phyloP scores from a whole-genome alignment of 768 basidiomycete species.

The Leucocoprinus leucothites region DNA sequence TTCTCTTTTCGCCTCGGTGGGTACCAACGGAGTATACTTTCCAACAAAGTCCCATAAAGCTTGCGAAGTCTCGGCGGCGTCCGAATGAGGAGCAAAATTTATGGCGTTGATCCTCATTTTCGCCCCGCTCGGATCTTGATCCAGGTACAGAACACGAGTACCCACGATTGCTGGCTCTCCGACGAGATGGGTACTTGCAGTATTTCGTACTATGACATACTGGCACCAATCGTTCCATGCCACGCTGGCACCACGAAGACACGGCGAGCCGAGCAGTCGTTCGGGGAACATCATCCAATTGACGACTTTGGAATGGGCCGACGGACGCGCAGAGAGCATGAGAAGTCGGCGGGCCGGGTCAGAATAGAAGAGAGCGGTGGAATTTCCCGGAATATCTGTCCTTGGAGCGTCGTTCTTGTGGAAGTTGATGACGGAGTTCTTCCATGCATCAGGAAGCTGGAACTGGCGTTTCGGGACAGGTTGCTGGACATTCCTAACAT shows the following conservation, averaged over 20 bases:
- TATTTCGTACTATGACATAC: slow-evolving; percentile 43
- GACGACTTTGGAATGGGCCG: slow-evolving; percentile 28
- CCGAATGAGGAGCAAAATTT: slow-evolving; percentile 43
- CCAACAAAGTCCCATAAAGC: slow-evolving; percentile 41
- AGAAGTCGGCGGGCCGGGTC: slow-evolving; percentile 51
- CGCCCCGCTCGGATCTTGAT: slow-evolving; percentile 29
- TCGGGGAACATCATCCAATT: slow-evolving; percentile 57
- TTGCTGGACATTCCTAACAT: slow-evolving; percentile 40
- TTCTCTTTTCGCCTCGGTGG: slow-evolving; percentile 39
- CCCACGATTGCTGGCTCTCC: slow-evolving; percentile 43
- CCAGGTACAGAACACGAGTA: slow-evolving; percentile 44
- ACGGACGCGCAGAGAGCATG: slow-evolving; percentile 42
- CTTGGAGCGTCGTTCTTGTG: slow-evolving; percentile 43
- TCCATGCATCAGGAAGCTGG: slow-evolving; percentile 56
- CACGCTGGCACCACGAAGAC: slow-evolving; percentile 38
- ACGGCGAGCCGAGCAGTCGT: slow-evolving; percentile 41
- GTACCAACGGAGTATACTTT: slow-evolving; percentile 34
- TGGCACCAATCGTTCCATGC: slow-evolving; percentile 58
- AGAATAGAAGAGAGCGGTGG: slow-evolving; percentile 53
- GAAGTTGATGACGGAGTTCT: slow-evolving; percentile 41
- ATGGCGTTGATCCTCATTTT: slow-evolving; percentile 30
- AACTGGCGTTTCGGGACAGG: slow-evolving; percentile 46
- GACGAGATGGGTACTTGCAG: slow-evolving; percentile 25
- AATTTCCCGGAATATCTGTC: slow-evolving; percentile 24
- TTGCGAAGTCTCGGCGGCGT: slow-evolving; percentile 25